phyloP scores from a whole-genome alignment of 2,329 filamentous ascomycete species.

The Hymenoscyphus fraxineus region DNA sequence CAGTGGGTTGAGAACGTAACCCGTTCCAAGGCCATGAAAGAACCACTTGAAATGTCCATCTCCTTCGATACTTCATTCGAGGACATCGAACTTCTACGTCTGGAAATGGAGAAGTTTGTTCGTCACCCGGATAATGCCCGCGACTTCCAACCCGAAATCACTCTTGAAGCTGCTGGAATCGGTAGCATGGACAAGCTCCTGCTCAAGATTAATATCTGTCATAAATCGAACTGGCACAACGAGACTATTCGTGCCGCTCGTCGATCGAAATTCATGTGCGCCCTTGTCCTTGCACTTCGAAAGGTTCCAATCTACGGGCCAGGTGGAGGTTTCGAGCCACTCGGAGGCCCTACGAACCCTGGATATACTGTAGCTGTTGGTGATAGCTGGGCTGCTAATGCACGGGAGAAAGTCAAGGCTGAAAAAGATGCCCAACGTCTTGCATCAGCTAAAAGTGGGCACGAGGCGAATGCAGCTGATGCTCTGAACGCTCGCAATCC shows the following conservation, averaged over 20 bases:
- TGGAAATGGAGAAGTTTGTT: conserved; percentile 84
- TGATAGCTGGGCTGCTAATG: conserved; percentile 61
- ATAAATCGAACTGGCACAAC: conserved; percentile 92
- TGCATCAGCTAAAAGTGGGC: conserved; percentile 36
- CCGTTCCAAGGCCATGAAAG: conserved; percentile 90
- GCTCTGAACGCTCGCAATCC: conserved; percentile 35
- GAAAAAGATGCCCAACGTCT: conserved; percentile 64
- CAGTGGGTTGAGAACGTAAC: conserved; percentile 95
- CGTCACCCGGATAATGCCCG: conserved; percentile 77
- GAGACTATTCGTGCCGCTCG: conserved; percentile 75
- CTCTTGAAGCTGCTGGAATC: conserved; percentile 73
- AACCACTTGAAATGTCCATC: conserved; percentile 69
- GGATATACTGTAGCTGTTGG: conserved; percentile 74
- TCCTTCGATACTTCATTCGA: conserved; percentile 85
- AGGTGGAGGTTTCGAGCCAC: conserved; percentile 62
- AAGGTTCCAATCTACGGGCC: conserved; percentile 83
- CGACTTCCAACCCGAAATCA: conserved; percentile 84
- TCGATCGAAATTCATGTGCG: conserved; percentile 96
- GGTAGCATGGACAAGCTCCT: conserved; percentile 84
- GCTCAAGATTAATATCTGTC: conserved; percentile 77
- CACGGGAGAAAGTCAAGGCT: conserved; percentile 56
- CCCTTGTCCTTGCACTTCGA: conserved; percentile 77
- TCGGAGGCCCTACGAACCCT: conserved; percentile 69
- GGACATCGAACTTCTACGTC: conserved; percentile 78
- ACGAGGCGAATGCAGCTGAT: conserved; percentile 41